Evolutionary conservation across 768 basidiomycete genomes (phyloP).

Genomic region (Gymnopilus junonius): DNA sequence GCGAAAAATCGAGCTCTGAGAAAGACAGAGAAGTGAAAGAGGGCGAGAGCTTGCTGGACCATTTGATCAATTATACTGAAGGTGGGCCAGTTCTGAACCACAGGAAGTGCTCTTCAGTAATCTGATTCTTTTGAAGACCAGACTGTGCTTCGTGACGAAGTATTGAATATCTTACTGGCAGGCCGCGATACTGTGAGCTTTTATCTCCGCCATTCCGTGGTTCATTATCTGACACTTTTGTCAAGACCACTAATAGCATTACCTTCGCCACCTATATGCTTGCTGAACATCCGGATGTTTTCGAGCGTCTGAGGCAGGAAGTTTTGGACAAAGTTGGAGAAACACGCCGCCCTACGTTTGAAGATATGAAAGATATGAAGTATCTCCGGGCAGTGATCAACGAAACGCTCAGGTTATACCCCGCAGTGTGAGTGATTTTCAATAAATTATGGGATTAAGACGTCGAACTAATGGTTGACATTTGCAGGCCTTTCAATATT

Average conservation of each 20-base stretch:
- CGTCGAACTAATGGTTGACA: neutral
- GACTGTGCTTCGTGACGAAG: constrained; percentile 47
- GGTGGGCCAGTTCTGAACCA: constrained; percentile 36
- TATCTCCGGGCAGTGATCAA: constrained; percentile 63
- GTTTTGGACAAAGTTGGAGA: constrained; percentile 50
- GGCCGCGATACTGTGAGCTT: constrained; percentile 52
- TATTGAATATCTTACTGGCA: constrained; percentile 55
- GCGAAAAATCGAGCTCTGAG: constrained; percentile 14
- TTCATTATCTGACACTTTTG: neutral
- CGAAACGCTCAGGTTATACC: constrained; percentile 58
- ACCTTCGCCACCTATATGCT: constrained; percentile 62
- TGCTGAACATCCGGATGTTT: constrained; percentile 52
- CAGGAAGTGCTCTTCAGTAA: neutral
- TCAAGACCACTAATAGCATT: constrained; percentile 52
- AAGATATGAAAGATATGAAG: constrained; percentile 60
- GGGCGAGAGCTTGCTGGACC: constrained; percentile 52
- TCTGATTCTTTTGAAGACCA: constrained; percentile 31
- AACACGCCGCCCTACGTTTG: constrained; percentile 50
- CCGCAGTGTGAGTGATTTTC: constrained; percentile 44
- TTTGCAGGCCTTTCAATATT: constrained; percentile 40
- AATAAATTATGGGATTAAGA: no score
- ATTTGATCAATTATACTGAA: constrained; percentile 57
- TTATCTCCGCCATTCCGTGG: neutral
- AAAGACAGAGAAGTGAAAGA: constrained; percentile 42
- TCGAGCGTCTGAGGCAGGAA: constrained; percentile 52